A percentile compares a stretch with the other conserved stretches of the same genome.
Evolutionary conservation across 176 grass and related monocot species (phyloP).

Genomic region (bread wheat (Triticum aestivum)): DNA sequence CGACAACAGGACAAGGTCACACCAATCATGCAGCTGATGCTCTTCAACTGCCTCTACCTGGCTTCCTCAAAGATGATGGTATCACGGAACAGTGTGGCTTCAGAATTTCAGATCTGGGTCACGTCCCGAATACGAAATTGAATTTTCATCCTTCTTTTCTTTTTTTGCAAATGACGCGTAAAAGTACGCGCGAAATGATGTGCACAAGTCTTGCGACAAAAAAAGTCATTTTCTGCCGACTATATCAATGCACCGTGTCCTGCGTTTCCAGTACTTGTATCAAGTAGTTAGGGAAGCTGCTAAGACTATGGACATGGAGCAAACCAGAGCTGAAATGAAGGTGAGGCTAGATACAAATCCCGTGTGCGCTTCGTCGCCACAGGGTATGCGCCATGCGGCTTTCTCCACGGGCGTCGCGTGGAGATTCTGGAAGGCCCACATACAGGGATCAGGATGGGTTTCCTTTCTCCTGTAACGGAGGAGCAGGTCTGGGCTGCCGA

Average conservation of each 20-base stretch:
- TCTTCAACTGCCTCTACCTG: background rate
- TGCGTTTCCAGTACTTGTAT: background rate
- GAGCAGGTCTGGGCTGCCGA: conserved; percentile 48
- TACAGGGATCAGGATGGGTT: conserved; percentile 29
- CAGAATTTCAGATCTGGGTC: background rate
- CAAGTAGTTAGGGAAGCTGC: conserved; percentile 33
- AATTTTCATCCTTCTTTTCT: too few species aligned
- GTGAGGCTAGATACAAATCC: conserved; percentile 66
- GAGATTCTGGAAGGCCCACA: conserved; percentile 34
- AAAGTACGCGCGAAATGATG: background rate
- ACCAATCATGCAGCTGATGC: background rate
- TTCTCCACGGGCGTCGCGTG: conserved; percentile 20
- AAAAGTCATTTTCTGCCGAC: background rate
- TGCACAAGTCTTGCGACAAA: background rate
- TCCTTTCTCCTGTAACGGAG: conserved; percentile 60
- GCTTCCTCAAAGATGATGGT: background rate
- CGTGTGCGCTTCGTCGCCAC: conserved; percentile 55
- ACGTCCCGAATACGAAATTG: background rate
- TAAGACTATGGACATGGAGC: conserved; percentile 63
- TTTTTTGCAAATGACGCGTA: background rate
- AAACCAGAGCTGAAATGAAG: conserved; percentile 67
- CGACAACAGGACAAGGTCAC: background rate
- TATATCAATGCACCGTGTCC: background rate
- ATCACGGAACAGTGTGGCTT: background rate
- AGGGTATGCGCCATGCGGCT: conserved; percentile 64